phyloP scores from a whole-genome alignment of 176 grass and related monocot species.

The Canna indica region DNA sequence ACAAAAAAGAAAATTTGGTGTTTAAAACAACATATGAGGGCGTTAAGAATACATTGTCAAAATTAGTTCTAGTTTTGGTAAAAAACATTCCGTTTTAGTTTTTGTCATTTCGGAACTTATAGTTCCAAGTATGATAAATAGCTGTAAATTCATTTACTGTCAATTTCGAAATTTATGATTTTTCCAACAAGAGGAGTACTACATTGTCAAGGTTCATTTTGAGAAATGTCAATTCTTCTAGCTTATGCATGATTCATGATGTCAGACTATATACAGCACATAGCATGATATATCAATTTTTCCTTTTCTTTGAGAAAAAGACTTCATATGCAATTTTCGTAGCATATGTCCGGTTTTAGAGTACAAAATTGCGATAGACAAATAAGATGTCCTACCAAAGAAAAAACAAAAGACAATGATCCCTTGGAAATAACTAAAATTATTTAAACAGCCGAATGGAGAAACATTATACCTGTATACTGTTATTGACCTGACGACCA shows the following conservation, averaged over 20 bases:
- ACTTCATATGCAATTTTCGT: neutral
- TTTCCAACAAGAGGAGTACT: neutral
- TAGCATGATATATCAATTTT: too few relatives aligned
- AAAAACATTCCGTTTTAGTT: too few relatives aligned
- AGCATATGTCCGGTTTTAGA: neutral
- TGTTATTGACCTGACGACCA: slow-evolving; percentile 86
- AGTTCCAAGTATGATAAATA: too few relatives aligned
- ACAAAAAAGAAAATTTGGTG: too few relatives aligned
- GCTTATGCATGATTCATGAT: neutral
- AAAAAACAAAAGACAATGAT: neutral
- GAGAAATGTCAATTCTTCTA: neutral
- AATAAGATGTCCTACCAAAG: neutral
- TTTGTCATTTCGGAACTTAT: too few relatives aligned
- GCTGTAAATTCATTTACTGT: neutral
- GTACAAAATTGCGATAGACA: neutral
- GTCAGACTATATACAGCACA: too few relatives aligned
- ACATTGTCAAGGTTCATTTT: neutral
- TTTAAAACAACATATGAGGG: too few relatives aligned
- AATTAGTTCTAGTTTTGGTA: too few relatives aligned
- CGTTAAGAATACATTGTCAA: too few relatives aligned
- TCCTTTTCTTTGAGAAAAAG: too few relatives aligned
- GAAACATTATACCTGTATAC: slow-evolving; percentile 49
- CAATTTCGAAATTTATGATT: neutral
- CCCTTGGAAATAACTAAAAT: neutral
- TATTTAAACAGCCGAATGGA: neutral